Evolutionary conservation across 2,329 filamentous ascomycete species (phyloP).

Genomic region (Colletotrichum cuscutae): DNA sequence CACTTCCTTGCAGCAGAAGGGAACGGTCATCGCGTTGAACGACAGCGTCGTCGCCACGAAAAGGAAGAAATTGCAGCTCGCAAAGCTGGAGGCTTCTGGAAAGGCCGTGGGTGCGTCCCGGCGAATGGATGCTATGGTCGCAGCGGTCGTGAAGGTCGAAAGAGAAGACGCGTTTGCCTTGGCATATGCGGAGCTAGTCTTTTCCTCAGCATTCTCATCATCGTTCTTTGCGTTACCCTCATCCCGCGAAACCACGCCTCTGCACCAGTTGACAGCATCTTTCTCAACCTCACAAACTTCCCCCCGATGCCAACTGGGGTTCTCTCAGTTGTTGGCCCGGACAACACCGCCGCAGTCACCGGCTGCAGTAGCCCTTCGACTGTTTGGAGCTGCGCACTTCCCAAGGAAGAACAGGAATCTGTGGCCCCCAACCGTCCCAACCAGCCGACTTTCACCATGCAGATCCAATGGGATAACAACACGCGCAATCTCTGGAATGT

Average conservation of each 20-base stretch:
- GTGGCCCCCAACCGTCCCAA: slow-evolving; percentile 72
- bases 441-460: slow-evolving; percentile 82
- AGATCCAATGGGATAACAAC: slow-evolving; percentile 79
- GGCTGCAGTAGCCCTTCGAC: slow-evolving; percentile 78
- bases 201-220: slow-evolving; percentile 64
- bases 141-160: slow-evolving; percentile 70
- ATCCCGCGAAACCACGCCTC: slow-evolving; percentile 47
- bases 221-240: slow-evolving; percentile 69
- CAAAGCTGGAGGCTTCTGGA: slow-evolving; percentile 71
- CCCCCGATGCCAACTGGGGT: slow-evolving; percentile 89
- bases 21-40: slow-evolving; percentile 58
- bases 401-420: slow-evolving; percentile 77
- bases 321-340: slow-evolving; percentile 79
- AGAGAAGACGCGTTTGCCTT: slow-evolving; percentile 70
- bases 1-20: slow-evolving; percentile 54
- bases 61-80: slow-evolving; percentile 72
- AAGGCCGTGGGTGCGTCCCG: slow-evolving; percentile 71
- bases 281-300: slow-evolving; percentile 87
- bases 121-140: slow-evolving; percentile 73
- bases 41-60: slow-evolving; percentile 66
- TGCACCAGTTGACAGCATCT: slow-evolving; percentile 57
- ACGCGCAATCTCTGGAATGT: slow-evolving; percentile 62
- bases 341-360: slow-evolving; percentile 70
- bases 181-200: slow-evolving; percentile 62
- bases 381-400: slow-evolving; percentile 87